These are phyloP conservation scores for Trametes elegans DNA, from an alignment of 768 basidiomycete genomes.

Conservation along the genomic window DNA sequence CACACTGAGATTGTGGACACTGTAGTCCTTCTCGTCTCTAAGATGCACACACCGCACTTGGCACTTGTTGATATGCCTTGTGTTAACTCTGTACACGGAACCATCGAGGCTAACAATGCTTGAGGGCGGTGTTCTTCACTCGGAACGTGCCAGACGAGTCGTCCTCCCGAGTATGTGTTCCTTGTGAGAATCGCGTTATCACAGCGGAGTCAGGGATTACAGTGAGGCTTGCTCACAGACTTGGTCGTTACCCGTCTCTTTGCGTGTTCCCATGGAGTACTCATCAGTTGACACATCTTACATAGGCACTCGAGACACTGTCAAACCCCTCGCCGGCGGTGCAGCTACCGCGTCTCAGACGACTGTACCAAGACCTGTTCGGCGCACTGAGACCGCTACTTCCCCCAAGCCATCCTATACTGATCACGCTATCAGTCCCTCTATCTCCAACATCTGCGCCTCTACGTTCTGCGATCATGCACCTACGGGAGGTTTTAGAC, in stretches of 20 bases:
- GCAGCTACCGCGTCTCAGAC: slow-evolving; percentile 58
- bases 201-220: no score
- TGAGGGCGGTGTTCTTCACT: no score
- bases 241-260: neutral
- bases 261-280: neutral
- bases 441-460: slow-evolving; percentile 69
- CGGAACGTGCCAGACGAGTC: no score
- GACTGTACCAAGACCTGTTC: slow-evolving; percentile 53
- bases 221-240: no score
- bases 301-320: slow-evolving; percentile 54
- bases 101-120: no score
- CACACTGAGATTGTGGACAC: no score
- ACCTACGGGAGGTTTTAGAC: slow-evolving; percentile 52
- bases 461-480: slow-evolving; percentile 50
- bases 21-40: no score
- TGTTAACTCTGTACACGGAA: no score
- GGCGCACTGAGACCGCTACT: slow-evolving; percentile 55
- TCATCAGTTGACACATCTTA: neutral
- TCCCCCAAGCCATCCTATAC: slow-evolving; percentile 48
- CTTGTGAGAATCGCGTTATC: no score
- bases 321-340: slow-evolving; percentile 56
- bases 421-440: slow-evolving; percentile 54
- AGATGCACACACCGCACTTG: no score
- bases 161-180: no score
- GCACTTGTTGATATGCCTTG: no score